Evolutionary conservation across 1,284 basidiomycete species (phyloP), one percentile per base, ranked within the genome.

Genomic region (Ceratobasidium sp.): DNA sequence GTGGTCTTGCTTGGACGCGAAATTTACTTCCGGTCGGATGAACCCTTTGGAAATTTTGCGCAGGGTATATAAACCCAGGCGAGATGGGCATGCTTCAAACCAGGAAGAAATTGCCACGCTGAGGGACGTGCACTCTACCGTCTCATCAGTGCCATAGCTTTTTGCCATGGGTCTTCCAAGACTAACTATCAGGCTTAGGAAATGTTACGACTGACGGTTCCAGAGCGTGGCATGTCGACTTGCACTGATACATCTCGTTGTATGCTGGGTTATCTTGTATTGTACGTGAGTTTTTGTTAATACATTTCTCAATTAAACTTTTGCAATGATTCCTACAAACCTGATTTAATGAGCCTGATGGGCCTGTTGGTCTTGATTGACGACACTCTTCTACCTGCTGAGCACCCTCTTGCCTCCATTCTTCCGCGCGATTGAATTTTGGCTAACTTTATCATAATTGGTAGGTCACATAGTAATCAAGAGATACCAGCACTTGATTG

Each of bases 211-310:
- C 64, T 67, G 64, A 67, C 64, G 64, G n/a, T 39, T 30, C 21
- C 52, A 67, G 64, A 67, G 64, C 42, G 64, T 67, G 64, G 64
- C 64, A 67, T 67, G 64, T 67, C 64, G 64, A 67, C 64, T 67
- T 25, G 64, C 64, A 49, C 64, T 67, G 64, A 54, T 56, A 67
- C 64, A 67, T 30, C 27, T n/a, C 52, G 11, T 25, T 56, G 54
- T 41, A 36, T 41, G 36, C 9, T 19, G 36, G 4, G 16, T 39
- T 36, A 21, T 36, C 19, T 29, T 42, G 9, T 21, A 29, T 16
- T 14, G 9, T n/a, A 19, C 41, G 33, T 52, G 13, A 39, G 14
- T 52, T 50, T 11, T 27, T 50, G 47, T 50, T 16, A 21, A 21
- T 27, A n/a, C 23, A 50, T 25, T 23, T 13, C n/a, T 21, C 16